These are phyloP conservation scores for Clarireedia paspali DNA, from an alignment of 2,329 filamentous ascomycete genomes.

Conservation along the genomic window DNA sequence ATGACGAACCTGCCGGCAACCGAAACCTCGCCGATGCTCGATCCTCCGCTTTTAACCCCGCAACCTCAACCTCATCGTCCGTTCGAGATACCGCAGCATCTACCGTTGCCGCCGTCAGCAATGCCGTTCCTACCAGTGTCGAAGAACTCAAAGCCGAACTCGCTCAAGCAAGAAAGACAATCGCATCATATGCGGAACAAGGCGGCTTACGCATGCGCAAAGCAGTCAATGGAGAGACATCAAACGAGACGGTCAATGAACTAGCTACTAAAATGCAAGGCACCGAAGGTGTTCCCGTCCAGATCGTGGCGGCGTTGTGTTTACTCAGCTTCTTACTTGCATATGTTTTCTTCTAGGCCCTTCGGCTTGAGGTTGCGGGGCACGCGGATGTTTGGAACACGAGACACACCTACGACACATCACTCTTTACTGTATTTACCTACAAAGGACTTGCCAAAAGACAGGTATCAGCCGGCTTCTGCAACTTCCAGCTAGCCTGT, in stretches of 20 bases:
- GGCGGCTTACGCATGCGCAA: slow-evolving; percentile 76
- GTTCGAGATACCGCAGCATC: slow-evolving; percentile 20
- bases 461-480: too few relatives aligned
- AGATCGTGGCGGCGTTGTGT: slow-evolving; percentile 76
- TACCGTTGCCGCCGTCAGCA: slow-evolving; percentile 33
- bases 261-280: slow-evolving; percentile 43
- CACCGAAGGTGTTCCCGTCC: slow-evolving; percentile 70
- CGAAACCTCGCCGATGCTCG: slow-evolving; percentile 47
- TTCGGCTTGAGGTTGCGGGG: background rate
- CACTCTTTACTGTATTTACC: background rate
- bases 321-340: slow-evolving; percentile 87
- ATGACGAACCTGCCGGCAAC: slow-evolving; percentile 35
- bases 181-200: slow-evolving; percentile 62
- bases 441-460: background rate
- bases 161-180: slow-evolving; percentile 64
- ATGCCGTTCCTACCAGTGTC: slow-evolving; percentile 36
- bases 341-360: slow-evolving; percentile 83
- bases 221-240: slow-evolving; percentile 46
- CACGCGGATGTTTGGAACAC: too few relatives aligned
- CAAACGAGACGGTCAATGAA: slow-evolving; percentile 38
- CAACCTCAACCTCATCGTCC: slow-evolving; percentile 33
- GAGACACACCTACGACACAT: too few relatives aligned
- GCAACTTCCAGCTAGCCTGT: too few relatives aligned
- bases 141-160: slow-evolving; percentile 68
- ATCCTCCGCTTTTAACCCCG: slow-evolving; percentile 64